Conservation (phyloP, 352 stramenopile species). For the Phytophthora chlamydospora region DNA sequence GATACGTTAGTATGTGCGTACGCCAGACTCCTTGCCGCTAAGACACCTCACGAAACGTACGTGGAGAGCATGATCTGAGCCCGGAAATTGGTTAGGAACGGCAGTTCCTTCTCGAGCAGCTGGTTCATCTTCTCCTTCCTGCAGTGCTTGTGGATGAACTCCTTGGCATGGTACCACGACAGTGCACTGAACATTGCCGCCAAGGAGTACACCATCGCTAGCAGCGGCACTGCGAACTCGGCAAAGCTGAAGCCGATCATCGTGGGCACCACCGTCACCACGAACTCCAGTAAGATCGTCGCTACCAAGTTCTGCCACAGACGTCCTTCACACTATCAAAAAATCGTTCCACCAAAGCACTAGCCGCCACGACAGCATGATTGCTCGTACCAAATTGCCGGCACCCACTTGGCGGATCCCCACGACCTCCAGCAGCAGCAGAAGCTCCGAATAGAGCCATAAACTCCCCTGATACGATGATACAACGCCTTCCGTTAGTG, state of each 20-base stretch:
- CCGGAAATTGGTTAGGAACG: constrained; percentile 82
- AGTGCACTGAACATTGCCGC: constrained; percentile 57
- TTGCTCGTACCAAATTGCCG: constrained; percentile 50
- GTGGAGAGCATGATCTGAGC: constrained; percentile 86
- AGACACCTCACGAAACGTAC: constrained; percentile 28
- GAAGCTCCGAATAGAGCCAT: constrained; percentile 86
- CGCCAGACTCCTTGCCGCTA: no score
- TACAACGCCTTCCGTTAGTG: constrained; percentile 33
- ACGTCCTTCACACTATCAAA: neutral
- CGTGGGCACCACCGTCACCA: constrained; percentile 68
- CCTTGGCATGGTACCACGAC: constrained; percentile 78
- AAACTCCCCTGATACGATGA: constrained; percentile 57
- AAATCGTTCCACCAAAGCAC: neutral
- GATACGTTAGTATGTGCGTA: no score
- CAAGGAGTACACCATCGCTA: constrained; percentile 62
- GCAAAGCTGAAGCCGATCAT: constrained; percentile 77
- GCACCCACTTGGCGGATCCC: constrained; percentile 57
- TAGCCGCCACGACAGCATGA: neutral
- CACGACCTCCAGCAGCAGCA: constrained; percentile 77
- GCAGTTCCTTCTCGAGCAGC: constrained; percentile 71
- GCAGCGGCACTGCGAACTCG: constrained; percentile 61
- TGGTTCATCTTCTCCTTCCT: constrained; percentile 86
- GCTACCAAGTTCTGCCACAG: constrained; percentile 46
- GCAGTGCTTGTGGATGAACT: constrained; percentile 76
- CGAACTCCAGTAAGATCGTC: constrained; percentile 74